Conservation (phyloP, 768 basidiomycete genomes). For the Trametes villosa region DNA sequence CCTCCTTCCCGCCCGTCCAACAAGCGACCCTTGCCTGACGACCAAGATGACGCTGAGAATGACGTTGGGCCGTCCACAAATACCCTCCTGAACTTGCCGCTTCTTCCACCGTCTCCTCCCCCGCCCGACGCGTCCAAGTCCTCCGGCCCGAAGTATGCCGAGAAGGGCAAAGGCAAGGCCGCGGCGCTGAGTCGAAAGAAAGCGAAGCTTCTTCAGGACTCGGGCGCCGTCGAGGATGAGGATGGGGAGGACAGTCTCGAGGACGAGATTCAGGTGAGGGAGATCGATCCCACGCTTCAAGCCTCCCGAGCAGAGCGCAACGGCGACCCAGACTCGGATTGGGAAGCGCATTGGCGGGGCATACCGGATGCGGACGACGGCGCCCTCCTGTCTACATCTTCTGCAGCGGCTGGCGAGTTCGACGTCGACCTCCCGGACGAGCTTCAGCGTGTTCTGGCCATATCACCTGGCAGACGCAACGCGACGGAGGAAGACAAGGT, state of each 20-base stretch:
- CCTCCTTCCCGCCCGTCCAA: slow-evolving; percentile 35
- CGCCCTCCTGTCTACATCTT: no score
- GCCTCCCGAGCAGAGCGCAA: slow-evolving; percentile 6
- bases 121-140: slow-evolving; percentile 35
- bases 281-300: slow-evolving; percentile 34
- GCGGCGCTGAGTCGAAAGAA: slow-evolving; percentile 53
- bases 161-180: slow-evolving; percentile 45
- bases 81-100: slow-evolving; percentile 33
- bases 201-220: slow-evolving; percentile 43
- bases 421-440: slow-evolving; percentile 68
- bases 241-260: slow-evolving; percentile 29
- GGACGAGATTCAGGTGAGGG: slow-evolving; percentile 34
- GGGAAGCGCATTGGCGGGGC: slow-evolving; percentile 21
- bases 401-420: slow-evolving; percentile 34
- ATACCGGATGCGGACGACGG: slow-evolving; percentile 13
- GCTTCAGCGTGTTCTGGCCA: slow-evolving; percentile 64
- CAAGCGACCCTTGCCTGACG: slow-evolving; percentile 49
- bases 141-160: slow-evolving; percentile 20
- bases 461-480: slow-evolving; percentile 45
- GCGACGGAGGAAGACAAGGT: slow-evolving; percentile 49
- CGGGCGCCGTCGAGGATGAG: slow-evolving; percentile 34
- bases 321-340: slow-evolving; percentile 28
- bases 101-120: slow-evolving; percentile 76
- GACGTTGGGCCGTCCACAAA: slow-evolving; percentile 16
- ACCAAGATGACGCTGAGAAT: slow-evolving; percentile 30